Base-by-base conservation (phyloP, 75 land plant species). In the Azolla pinnata region DNA sequence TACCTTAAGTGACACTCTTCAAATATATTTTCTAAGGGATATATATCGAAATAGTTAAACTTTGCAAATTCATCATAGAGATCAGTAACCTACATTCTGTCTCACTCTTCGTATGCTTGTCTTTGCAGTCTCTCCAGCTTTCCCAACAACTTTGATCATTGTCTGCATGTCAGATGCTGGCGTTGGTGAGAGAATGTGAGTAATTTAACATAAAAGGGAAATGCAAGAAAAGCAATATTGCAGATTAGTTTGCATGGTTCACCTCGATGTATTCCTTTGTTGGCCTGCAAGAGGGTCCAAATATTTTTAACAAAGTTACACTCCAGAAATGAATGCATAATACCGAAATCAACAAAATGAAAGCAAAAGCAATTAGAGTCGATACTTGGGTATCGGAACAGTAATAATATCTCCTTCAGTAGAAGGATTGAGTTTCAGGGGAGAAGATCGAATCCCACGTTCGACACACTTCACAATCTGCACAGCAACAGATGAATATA, bases 41-140 rank as follows among this genome's bases (percentile, higher is more conserved):
- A n/a, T n/a, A n/a, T n/a, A n/a, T n/a, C n/a, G n/a, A n/a, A n/a
- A n/a, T n/a, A n/a, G n/a, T n/a, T n/a, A n/a, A n/a, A n/a, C n/a
- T n/a, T n/a, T n/a, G n/a, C n/a, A n/a, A n/a, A n/a, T n/a, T n/a
- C 9, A 48, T 7, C 21, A 38, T 48, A 48, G 4, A 55, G 2
- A 55, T 24, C 2, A 52, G 2, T 0, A 26, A 24, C 63, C 19
- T 81, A 91, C 97, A 83, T 82, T 90, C 61, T 93, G 96, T 4
- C 98, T 79, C 58, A 84, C 85, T 68, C 98, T 85, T 70, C 98
- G 74, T 26, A 93, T 79, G 67, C 98, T 93, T 64, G 78, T 83
- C 57, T 83, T 89, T 5, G 88, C 84, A 65, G 76, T 87, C 75
- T 93, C 98, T 32, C 83, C 63, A 53, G 85, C 76, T 68, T 88